These are phyloP conservation scores for Rhynchosporium secalis DNA, from an alignment of 2,329 filamentous ascomycete species.

Conservation along the genomic window DNA sequence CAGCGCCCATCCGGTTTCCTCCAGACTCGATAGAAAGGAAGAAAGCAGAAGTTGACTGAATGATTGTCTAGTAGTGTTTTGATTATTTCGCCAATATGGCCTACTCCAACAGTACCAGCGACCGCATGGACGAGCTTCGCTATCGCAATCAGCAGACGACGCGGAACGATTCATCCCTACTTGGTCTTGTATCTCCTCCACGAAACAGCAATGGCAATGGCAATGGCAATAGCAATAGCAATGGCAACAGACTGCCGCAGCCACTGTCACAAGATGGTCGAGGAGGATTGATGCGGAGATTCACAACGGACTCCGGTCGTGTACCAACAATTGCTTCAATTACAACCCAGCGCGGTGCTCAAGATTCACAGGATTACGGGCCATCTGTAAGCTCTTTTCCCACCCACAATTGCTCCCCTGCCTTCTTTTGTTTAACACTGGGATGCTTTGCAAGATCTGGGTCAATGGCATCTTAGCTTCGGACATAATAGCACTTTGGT, in stretches of 20 bases:
- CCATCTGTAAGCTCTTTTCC: conserved; percentile 38
- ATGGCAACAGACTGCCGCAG: conserved; percentile 62
- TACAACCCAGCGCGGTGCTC: conserved; percentile 35
- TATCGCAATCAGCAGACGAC: conserved; percentile 77
- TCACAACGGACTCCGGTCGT: conserved; percentile 88
- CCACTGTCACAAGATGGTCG: conserved; percentile 67
- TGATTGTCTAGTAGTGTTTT: conserved; percentile 26
- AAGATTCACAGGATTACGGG: conserved; percentile 38
- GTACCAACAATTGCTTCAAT: conserved; percentile 66
- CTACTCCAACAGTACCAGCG: conserved; percentile 61
- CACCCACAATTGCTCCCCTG: conserved; percentile 21
- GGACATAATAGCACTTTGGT: conserved; percentile 7
- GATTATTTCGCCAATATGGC: conserved; percentile 53
- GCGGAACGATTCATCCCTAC: conserved; percentile 73
- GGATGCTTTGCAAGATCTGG: not conserved
- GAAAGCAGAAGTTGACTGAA: conserved; percentile 25
- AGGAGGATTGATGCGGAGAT: conserved; percentile 80
- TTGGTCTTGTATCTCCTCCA: conserved; percentile 71
- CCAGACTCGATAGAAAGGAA: conserved; percentile 9
- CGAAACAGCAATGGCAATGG: conserved; percentile 42
- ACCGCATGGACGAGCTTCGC: conserved; percentile 76
- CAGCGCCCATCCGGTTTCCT: conserved; percentile 20
- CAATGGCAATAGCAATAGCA: conserved; percentile 57
- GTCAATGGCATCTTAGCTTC: not conserved
- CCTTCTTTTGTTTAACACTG: conserved; percentile 13